Percentiles rank a stretch among this genome's conserved stretches.
Conservation (phyloP, 768 basidiomycete genomes). For the Russula compacta region DNA sequence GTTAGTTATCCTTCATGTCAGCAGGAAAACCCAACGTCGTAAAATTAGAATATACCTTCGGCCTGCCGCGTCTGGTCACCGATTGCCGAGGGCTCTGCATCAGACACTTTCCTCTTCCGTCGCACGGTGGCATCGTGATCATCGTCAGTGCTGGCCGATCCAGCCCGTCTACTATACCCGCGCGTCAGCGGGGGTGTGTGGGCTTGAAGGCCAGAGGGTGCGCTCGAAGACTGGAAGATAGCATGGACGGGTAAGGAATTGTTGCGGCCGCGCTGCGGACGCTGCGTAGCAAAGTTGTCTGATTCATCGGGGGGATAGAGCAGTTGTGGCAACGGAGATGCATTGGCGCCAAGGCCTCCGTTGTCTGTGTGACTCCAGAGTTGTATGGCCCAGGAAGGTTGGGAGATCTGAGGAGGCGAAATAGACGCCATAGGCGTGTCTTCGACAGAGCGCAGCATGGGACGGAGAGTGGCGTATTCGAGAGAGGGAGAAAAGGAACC, state of each 20-base stretch:
- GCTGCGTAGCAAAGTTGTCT: conserved; percentile 35
- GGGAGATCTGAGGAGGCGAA: conserved; percentile 52
- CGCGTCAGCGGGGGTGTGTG: conserved; percentile 43
- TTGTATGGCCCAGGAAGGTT: conserved; percentile 60
- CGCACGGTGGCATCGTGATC: conserved; percentile 72
- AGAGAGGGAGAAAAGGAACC: conserved; percentile 47
- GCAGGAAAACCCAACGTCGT: conserved; percentile 22
- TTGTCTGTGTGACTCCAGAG: conserved; percentile 45
- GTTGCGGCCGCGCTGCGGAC: conserved; percentile 30
- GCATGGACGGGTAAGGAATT: conserved; percentile 42
- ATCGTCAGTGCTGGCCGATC: conserved; percentile 49
- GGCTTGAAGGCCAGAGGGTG: conserved; percentile 47
- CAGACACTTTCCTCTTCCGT: conserved; percentile 36
- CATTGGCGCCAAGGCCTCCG: neutral
- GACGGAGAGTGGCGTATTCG: conserved; percentile 49
- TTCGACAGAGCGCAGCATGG: conserved; percentile 46
- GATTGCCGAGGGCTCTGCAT: conserved; percentile 18
- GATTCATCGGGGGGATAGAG: conserved; percentile 30
- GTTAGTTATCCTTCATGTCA: conserved; percentile 11
- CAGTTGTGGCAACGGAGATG: conserved; percentile 36
- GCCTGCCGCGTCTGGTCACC: conserved; percentile 21
- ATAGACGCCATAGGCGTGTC: conserved; percentile 32
- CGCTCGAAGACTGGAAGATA: conserved; percentile 64
- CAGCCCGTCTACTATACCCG: conserved; percentile 57
- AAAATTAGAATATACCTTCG: conserved; percentile 14